Evolutionary conservation across 2,329 filamentous ascomycete species (phyloP).

Genomic region (Arthrobotrys sphaeroides): DNA sequence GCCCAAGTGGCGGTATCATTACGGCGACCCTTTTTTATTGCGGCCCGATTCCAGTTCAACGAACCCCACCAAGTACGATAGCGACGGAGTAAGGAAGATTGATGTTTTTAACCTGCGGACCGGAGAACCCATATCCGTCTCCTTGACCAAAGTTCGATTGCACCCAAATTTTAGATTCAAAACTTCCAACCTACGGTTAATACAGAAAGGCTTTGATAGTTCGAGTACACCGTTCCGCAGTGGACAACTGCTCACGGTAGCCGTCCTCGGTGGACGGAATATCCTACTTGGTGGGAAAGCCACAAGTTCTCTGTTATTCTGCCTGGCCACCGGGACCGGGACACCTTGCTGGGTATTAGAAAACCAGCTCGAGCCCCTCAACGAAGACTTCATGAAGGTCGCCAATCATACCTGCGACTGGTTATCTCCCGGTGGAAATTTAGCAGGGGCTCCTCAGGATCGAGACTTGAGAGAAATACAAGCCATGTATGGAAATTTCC

Average conservation of each 20-base stretch:
- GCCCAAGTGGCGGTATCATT: conserved; percentile 20
- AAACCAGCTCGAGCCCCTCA: conserved; percentile 6
- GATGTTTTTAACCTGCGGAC: conserved; percentile 40
- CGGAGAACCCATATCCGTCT: conserved; percentile 7
- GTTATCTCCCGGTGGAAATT: background rate
- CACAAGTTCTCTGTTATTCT: background rate
- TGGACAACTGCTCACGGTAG: conserved; percentile 3
- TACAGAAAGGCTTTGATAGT: background rate
- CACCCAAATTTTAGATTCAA: conserved; percentile 25
- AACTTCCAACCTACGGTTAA: background rate
- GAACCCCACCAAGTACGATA: background rate
- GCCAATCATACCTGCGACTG: background rate
- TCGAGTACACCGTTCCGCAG: background rate
- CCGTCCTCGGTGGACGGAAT: conserved; percentile 4
- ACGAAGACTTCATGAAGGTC: background rate
- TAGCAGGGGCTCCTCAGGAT: background rate
- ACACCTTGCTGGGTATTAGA: conserved; percentile 7
- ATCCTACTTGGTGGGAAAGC: conserved; percentile 4
- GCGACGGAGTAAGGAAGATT: background rate
- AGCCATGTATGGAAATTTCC: background rate
- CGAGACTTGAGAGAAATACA: background rate
- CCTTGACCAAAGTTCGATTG: conserved; percentile 10
- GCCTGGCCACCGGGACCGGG: background rate
- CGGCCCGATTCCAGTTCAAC: background rate
- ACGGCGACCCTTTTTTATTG: conserved; percentile 38